Base-by-base conservation (phyloP, 108 stramenopile genomes). In the Nitzschia sp. region DNA sequence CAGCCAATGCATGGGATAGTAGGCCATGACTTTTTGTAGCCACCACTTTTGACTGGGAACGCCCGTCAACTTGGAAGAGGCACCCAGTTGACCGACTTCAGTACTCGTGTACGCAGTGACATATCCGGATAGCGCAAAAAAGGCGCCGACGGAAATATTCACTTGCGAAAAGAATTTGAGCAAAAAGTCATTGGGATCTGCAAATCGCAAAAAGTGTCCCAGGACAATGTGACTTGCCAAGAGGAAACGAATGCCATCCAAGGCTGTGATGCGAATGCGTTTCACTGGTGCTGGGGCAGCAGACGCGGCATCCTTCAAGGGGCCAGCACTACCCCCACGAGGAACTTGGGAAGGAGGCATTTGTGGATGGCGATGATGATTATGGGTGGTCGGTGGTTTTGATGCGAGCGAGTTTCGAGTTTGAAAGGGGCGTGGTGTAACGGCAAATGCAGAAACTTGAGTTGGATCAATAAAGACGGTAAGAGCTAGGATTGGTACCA, bases 91-190 rank as follows among this genome's bases (percentile, higher is more conserved):
- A 1, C 61, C 75, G 18, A 57, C 49, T 57, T 75, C 58, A 13
- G 79, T 81, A 51, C 59, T 61, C 13, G 79, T 81, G 66, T 81
- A 81, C 58, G 79, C 79, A 6, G 79, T 76, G 45, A 81, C 79
- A 46, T 81, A 81, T 11, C 79, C 79, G 47, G 69, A 71, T 15
- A 81, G 38, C 28, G 71, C 79, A 72, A 81, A 81, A 38, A 81
- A 81, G 46, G 75, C 70, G 4, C 79, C 79, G 26, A 81, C 79
- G 51, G 61, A 53, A 15, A 81, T 33, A 46, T 81, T 81, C 58
- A 75, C 63, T 45, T 81, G 79, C 5, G 75, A 47, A 36, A 81
- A 75, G 57, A 76, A 72, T 30, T 63, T 54, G 35, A 76, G 34
- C 59, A 72, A 28, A 36, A 76, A 65, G 1, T 53, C 54, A 27